Conservation (phyloP, 2,329 filamentous ascomycete species). For the Ophiosphaerella korrae region DNA sequence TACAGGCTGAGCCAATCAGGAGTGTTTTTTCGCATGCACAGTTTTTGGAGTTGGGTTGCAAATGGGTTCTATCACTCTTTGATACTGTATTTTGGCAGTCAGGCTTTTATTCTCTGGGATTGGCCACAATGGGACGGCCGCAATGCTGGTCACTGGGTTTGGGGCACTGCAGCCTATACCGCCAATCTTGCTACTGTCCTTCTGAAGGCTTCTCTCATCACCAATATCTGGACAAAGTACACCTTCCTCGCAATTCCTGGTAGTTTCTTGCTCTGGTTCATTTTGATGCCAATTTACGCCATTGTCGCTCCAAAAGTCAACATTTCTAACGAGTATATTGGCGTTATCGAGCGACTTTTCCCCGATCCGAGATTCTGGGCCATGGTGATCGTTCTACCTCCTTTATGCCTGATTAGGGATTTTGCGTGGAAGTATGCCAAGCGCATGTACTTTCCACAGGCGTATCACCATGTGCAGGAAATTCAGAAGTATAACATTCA, state of each 20-base stretch:
- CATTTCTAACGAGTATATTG: slow-evolving; percentile 83
- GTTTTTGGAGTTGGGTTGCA: slow-evolving; percentile 88
- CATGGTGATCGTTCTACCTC: slow-evolving; percentile 79
- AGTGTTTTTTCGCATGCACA: slow-evolving; percentile 89
- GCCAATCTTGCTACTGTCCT: slow-evolving; percentile 92
- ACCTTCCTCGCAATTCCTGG: slow-evolving; percentile 94
- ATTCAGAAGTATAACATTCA: slow-evolving; percentile 99
- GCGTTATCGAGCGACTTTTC: slow-evolving; percentile 81
- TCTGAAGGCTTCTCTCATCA: slow-evolving; percentile 91
- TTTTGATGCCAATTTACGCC: slow-evolving; percentile 86
- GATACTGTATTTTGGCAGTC: slow-evolving; percentile 83
- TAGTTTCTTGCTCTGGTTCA: slow-evolving; percentile 88
- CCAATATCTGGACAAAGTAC: slow-evolving; percentile 99
- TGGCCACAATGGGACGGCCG: slow-evolving; percentile 78
- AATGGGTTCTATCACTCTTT: slow-evolving; percentile 97
- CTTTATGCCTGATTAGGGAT: slow-evolving; percentile 83
- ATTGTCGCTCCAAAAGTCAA: slow-evolving; percentile 81
- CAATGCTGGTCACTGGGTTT: slow-evolving; percentile 93
- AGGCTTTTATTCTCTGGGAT: slow-evolving; percentile 82
- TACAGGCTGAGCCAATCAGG: slow-evolving; percentile 94
- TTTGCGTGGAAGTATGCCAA: slow-evolving; percentile 97
- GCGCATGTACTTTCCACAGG: slow-evolving; percentile 94
- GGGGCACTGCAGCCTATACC: slow-evolving; percentile 94
- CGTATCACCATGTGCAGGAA: slow-evolving; percentile 98
- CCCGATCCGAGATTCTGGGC: slow-evolving; percentile 86